Evolutionary conservation across 1,284 basidiomycete genomes (phyloP).

Genomic region (Microbotryum violaceum): DNA sequence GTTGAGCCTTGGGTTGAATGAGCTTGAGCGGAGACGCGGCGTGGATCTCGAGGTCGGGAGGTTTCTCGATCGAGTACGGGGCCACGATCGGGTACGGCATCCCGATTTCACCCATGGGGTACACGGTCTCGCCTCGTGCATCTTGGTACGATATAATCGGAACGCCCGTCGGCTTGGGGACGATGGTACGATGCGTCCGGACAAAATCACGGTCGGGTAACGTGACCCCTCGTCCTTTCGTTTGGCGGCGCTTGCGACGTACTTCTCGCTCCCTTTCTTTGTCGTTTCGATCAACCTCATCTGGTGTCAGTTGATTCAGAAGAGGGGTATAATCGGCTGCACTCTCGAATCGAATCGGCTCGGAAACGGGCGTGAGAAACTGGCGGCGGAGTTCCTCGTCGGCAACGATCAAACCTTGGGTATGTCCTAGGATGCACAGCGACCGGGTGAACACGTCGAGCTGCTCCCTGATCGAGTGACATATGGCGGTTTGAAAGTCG

Average conservation of each 20-base stretch:
- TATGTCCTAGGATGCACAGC: conserved; percentile 81
- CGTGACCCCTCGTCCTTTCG: conserved; percentile 78
- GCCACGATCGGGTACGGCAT: conserved; percentile 53
- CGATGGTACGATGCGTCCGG: conserved; percentile 72
- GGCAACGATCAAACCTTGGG: conserved; percentile 66
- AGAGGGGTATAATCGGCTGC: conserved; percentile 65
- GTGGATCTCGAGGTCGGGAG: conserved; percentile 10
- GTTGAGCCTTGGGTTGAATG: background rate
- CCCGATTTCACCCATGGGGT: conserved; percentile 52
- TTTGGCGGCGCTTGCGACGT: conserved; percentile 73
- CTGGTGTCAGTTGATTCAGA: conserved; percentile 78
- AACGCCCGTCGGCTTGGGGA: conserved; percentile 43
- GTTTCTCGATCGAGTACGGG: conserved; percentile 8
- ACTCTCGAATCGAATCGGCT: conserved; percentile 52
- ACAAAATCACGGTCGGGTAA: conserved; percentile 88
- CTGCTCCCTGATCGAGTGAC: conserved; percentile 94
- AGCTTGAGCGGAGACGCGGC: conserved; percentile 13
- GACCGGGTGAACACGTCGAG: conserved; percentile 85
- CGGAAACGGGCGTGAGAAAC: conserved; percentile 71
- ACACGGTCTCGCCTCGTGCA: conserved; percentile 27
- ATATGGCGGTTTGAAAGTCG: conserved; percentile 93
- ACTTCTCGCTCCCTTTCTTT: conserved; percentile 80
- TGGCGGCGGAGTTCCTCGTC: conserved; percentile 89
- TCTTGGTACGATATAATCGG: conserved; percentile 48
- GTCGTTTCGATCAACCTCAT: conserved; percentile 80